A percentile compares a stretch with the other conserved stretches of the same genome.
phyloP scores from a whole-genome alignment of 306 rosid species.

The Benincasa hispida region DNA sequence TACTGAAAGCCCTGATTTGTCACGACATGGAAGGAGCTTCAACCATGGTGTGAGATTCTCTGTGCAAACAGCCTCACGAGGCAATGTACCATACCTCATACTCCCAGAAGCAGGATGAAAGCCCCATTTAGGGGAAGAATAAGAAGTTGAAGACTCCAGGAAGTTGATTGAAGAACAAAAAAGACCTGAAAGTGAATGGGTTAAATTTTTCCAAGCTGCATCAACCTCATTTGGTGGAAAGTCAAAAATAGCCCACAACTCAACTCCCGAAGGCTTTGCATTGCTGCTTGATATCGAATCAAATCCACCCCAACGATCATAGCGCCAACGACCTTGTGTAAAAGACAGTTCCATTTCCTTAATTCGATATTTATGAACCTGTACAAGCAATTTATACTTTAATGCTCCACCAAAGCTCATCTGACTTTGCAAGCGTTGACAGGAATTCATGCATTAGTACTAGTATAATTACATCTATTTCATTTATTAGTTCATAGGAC shows the following conservation, averaged over 20 bases:
- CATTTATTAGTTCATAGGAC: not conserved
- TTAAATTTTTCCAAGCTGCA: slow-evolving; percentile 80
- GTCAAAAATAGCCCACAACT: slow-evolving; percentile 89
- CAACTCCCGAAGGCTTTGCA: slow-evolving; percentile 96
- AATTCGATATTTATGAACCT: slow-evolving; percentile 67
- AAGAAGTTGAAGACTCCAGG: slow-evolving; percentile 75
- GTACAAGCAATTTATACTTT: slow-evolving; percentile 28
- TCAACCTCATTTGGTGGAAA: slow-evolving; percentile 57
- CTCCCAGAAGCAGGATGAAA: slow-evolving; percentile 45
- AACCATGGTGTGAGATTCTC: slow-evolving; percentile 96
- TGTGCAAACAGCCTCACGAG: slow-evolving; percentile 97
- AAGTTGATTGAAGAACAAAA: slow-evolving; percentile 95
- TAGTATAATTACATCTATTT: not conserved
- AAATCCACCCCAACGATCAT: slow-evolving; percentile 90
- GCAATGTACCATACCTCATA: slow-evolving; percentile 79
- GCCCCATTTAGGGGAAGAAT: slow-evolving; percentile 68
- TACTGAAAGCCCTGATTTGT: slow-evolving; percentile 72
- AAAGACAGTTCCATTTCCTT: slow-evolving; percentile 88
- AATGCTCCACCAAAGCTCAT: not conserved
- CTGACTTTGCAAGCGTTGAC: not conserved
- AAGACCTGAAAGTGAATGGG: slow-evolving; percentile 82
- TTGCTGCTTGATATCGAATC: slow-evolving; percentile 79
- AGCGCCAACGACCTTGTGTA: slow-evolving; percentile 96
- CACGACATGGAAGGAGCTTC: slow-evolving; percentile 93
- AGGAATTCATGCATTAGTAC: not conserved